Evolutionary conservation across 139 green algal species (phyloP).

Genomic region (Chara braunii): DNA sequence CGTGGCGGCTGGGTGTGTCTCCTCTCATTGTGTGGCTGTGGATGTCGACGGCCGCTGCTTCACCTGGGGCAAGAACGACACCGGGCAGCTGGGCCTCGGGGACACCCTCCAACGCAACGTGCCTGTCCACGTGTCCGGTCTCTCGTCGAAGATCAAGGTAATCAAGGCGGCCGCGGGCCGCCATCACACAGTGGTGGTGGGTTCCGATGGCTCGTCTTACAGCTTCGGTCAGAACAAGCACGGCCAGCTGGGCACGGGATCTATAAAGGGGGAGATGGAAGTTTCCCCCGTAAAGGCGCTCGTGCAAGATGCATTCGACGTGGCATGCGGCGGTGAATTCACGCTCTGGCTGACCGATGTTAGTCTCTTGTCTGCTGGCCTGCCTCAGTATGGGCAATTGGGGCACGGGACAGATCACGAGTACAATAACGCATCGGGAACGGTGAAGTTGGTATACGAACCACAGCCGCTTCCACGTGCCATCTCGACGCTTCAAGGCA

Average conservation of each 20-base stretch:
- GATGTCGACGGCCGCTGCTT: conserved; percentile 58
- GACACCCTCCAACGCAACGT: neutral
- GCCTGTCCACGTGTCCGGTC: conserved; percentile 8
- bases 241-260: conserved; percentile 47
- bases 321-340: conserved; percentile 81
- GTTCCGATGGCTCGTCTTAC: conserved; percentile 45
- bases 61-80: conserved; percentile 78
- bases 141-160: conserved; percentile 3
- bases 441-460: conserved; percentile 82
- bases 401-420: conserved; percentile 78
- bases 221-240: conserved; percentile 51
- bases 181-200: conserved; percentile 50
- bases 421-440: conserved; percentile 51
- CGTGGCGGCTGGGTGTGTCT: conserved; percentile 40
- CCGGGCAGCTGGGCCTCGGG: conserved; percentile 40
- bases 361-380: conserved; percentile 41
- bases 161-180: neutral
- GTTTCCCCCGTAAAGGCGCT: conserved; percentile 29
- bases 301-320: conserved; percentile 49
- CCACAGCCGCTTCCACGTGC: conserved; percentile 64
- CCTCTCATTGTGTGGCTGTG: conserved; percentile 64
- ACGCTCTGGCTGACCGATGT: conserved; percentile 61
- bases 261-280: conserved; percentile 5
- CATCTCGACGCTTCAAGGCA: conserved; percentile 51
- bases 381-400: conserved; percentile 85